phyloP scores from a whole-genome alignment of 371 early-diverging fungal species.

The Furculomyces boomerangus region DNA sequence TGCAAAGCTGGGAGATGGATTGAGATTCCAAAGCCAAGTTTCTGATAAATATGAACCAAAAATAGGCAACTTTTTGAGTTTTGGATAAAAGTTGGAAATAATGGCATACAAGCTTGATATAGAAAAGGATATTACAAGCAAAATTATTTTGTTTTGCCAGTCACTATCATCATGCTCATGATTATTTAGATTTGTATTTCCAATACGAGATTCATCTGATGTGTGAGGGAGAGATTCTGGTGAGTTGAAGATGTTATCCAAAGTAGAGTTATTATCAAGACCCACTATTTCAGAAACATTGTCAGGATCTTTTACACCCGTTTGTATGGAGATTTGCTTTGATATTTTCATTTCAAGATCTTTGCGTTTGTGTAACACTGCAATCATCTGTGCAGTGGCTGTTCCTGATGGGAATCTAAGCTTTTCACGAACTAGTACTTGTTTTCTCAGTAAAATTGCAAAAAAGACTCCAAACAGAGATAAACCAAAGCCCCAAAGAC shows the following conservation, averaged over 20 bases:
- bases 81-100: constrained; percentile 40
- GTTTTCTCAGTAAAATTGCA: constrained; percentile 62
- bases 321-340: not conserved
- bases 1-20: constrained; percentile 51
- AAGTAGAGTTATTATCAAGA: too few species aligned
- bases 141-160: constrained; percentile 38
- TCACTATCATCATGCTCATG: constrained; percentile 31
- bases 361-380: constrained; percentile 38
- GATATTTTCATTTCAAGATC: not conserved
- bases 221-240: too few species aligned
- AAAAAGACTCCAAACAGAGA: constrained; percentile 83
- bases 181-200: too few species aligned
- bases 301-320: too few species aligned
- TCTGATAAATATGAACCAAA: constrained; percentile 39
- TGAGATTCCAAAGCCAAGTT: constrained; percentile 57
- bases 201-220: too few species aligned
- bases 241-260: too few species aligned
- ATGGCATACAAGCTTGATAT: constrained; percentile 44
- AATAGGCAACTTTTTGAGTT: constrained; percentile 34
- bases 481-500: constrained; percentile 61
- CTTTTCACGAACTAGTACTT: constrained; percentile 60
- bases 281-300: too few species aligned
- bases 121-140: constrained; percentile 32
- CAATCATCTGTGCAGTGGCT: constrained; percentile 74
- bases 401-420: constrained; percentile 73